Percentiles rank a stretch among this genome's conserved stretches.
Evolutionary conservation across 1,284 basidiomycete genomes (phyloP).

Genomic region (Rhizoctonia solani): DNA sequence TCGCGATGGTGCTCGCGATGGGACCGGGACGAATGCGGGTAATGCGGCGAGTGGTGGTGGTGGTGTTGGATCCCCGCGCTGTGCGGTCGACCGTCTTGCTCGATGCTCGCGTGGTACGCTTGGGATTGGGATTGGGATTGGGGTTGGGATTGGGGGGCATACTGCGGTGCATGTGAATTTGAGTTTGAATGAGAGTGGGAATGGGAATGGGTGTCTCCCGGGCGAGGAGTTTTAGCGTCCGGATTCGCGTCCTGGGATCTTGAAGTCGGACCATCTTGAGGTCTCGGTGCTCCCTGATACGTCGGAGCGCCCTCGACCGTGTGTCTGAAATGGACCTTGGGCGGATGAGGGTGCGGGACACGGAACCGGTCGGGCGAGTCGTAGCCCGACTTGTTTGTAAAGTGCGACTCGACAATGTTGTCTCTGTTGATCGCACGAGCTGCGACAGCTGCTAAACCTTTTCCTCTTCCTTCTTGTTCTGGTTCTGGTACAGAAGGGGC

Average conservation of each 20-base stretch:
- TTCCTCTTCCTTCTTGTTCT: no score
- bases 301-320: slow-evolving; percentile 4
- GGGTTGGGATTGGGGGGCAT: no score
- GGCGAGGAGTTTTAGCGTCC: slow-evolving; percentile 24
- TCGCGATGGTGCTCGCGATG: slow-evolving; percentile 36
- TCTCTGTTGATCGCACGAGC: slow-evolving; percentile 9
- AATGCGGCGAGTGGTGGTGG: slow-evolving; percentile 53
- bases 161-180: no score
- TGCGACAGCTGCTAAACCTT: slow-evolving; percentile 8
- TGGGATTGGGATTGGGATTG: no score
- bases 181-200: no score
- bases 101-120: slow-evolving; percentile 41
- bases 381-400: slow-evolving; percentile 53
- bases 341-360: slow-evolving; percentile 64
- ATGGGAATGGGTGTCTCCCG: slow-evolving; percentile 1
- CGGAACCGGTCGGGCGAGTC: slow-evolving; percentile 77
- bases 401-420: slow-evolving; percentile 27
- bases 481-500: no score
- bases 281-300: no score
- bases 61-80: slow-evolving; percentile 48
- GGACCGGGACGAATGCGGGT: slow-evolving; percentile 37
- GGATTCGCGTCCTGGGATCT: no score
- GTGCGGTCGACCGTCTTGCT: slow-evolving; percentile 22
- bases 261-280: no score
- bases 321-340: slow-evolving; percentile 57